A percentile compares a stretch with the other conserved stretches of the same genome.
phyloP scores from a whole-genome alignment of 345 rosid genomes.

The Anacardium occidentale region DNA sequence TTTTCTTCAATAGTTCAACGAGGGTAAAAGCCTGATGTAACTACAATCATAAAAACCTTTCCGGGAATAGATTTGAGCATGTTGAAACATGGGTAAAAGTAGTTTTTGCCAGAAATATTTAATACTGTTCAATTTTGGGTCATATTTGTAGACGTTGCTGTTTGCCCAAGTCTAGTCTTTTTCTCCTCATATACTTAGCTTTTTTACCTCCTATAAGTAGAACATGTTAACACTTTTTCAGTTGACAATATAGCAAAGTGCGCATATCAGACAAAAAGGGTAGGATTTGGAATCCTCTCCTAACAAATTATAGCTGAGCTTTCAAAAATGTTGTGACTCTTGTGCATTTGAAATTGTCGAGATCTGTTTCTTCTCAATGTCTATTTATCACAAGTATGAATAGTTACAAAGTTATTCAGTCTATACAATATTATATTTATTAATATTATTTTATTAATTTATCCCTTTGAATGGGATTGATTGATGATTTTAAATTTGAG shows the following conservation, averaged over 20 bases:
- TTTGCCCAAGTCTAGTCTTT: neutral
- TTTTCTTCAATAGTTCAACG: constrained; percentile 2
- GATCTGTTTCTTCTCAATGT: no score
- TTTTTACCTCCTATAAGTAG: neutral
- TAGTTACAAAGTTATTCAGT: no score
- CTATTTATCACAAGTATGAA: no score
- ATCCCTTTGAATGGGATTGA: no score
- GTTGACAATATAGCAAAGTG: neutral
- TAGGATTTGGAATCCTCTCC: no score
- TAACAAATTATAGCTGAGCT: no score
- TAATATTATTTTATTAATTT: no score
- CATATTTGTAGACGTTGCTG: neutral
- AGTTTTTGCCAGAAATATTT: neutral
- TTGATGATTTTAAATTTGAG: no score
- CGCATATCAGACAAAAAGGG: no score
- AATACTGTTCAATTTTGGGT: neutral
- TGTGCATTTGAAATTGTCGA: no score
- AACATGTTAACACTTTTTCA: neutral
- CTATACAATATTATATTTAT: no score
- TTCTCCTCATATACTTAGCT: neutral
- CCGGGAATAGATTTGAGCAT: neutral
- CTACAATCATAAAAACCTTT: neutral
- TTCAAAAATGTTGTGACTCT: no score
- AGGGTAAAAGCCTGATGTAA: neutral
- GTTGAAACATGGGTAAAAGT: neutral